Conservation (phyloP, 371 early-diverging fungal species). For the Lichtheimia hyalospora region DNA sequence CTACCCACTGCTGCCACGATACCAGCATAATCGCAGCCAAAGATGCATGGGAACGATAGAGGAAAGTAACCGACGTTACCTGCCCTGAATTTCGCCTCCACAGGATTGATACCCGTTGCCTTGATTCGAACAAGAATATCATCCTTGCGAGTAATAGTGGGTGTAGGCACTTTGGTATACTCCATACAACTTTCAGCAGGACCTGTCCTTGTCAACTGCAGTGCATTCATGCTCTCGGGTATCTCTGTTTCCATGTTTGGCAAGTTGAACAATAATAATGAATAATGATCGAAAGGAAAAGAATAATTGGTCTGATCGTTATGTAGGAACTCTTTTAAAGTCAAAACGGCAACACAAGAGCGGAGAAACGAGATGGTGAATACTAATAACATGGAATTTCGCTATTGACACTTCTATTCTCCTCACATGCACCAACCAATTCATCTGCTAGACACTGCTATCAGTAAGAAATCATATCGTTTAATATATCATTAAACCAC, state of each 20-base stretch:
- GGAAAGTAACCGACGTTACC: slow-evolving; percentile 23
- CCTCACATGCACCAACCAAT: no score
- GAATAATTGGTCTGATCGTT: no score
- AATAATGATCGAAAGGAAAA: no score
- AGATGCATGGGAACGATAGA: slow-evolving; percentile 5
- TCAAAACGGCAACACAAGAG: no score
- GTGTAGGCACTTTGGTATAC: slow-evolving; percentile 24
- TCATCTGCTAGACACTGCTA: no score
- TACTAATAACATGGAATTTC: no score
- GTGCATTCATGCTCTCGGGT: slow-evolving; percentile 37
- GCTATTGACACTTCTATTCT: no score
- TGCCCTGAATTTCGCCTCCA: slow-evolving; percentile 50
- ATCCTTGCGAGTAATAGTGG: slow-evolving; percentile 25
- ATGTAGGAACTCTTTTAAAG: no score
- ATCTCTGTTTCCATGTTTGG: slow-evolving; percentile 7
- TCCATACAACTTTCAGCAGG: slow-evolving; percentile 23
- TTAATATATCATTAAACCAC: no score
- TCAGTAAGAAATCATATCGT: no score
- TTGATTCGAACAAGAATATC: slow-evolving; percentile 54
- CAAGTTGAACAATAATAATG: no score
- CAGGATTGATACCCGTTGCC: slow-evolving; percentile 62
- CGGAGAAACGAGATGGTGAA: no score
- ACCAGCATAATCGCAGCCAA: slow-evolving; percentile 54
- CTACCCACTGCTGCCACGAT: slow-evolving; percentile 32
- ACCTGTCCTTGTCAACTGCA: slow-evolving; percentile 34